phyloP scores from a whole-genome alignment of 129 eudicot species.

The Mikania micrantha region DNA sequence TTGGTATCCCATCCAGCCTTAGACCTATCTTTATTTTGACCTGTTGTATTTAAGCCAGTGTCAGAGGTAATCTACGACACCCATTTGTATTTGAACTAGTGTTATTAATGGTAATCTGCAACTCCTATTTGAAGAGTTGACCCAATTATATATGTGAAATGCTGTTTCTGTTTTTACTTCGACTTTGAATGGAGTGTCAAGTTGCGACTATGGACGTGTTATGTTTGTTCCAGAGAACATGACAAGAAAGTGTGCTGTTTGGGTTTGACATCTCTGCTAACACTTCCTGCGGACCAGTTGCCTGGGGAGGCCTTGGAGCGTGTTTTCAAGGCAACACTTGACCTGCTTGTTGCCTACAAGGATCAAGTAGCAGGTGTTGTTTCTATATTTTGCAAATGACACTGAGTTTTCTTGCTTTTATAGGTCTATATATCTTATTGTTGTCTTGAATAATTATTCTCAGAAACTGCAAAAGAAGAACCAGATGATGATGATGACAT shows the following conservation, averaged over 20 bases:
- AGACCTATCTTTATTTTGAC: no score
- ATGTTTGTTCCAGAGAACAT: conserved; percentile 48
- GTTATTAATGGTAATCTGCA: no score
- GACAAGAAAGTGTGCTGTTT: conserved; percentile 90
- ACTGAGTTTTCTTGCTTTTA: background rate
- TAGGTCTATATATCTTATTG: background rate
- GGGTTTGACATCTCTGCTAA: conserved; percentile 86
- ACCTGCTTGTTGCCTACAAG: conserved; percentile 89
- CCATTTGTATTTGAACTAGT: no score
- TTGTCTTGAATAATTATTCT: background rate
- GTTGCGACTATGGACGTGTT: background rate
- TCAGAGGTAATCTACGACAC: no score
- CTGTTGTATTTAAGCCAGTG: no score
- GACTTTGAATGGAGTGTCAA: background rate
- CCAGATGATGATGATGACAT: conserved; percentile 66
- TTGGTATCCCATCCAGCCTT: no score
- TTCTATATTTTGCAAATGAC: background rate
- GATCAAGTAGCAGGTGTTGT: conserved; percentile 83
- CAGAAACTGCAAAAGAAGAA: conserved; percentile 69
- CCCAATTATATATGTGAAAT: background rate
- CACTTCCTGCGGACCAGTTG: conserved; percentile 78
- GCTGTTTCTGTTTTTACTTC: background rate
- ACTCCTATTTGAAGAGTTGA: no score
- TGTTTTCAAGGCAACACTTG: conserved; percentile 86
- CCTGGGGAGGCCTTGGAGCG: conserved; percentile 93